phyloP scores from a whole-genome alignment of 257 asterid species.

The Jacaranda mimosifolia region DNA sequence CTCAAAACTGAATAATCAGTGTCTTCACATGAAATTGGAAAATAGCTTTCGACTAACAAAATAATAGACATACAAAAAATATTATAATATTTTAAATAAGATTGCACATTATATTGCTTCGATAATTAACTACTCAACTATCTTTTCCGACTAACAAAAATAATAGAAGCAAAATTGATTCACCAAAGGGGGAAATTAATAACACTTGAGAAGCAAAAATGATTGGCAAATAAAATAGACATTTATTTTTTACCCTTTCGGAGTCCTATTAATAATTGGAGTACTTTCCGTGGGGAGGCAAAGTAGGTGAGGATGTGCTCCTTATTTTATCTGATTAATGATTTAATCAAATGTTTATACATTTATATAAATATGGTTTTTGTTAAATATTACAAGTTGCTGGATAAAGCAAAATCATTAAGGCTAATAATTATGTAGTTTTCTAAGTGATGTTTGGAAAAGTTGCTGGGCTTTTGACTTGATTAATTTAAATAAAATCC shows the following conservation, averaged over 20 bases:
- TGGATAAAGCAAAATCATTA: conserved; percentile 39
- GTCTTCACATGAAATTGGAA: no score
- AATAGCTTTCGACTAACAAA: no score
- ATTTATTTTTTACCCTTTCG: conserved; percentile 11
- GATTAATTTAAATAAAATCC: conserved; percentile 36
- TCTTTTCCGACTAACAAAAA: no score
- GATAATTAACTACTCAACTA: no score
- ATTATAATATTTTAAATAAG: no score
- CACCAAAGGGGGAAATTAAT: background rate
- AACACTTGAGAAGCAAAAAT: background rate
- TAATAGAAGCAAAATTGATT: background rate
- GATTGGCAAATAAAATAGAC: conserved; percentile 6
- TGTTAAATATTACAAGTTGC: conserved; percentile 44
- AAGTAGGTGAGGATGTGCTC: conserved; percentile 40
- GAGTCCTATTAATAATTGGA: background rate
- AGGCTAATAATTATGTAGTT: conserved; percentile 29
- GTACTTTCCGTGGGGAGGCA: conserved; percentile 16
- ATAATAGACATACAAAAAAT: no score
- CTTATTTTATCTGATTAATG: conserved; percentile 23
- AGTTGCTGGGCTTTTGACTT: conserved; percentile 42
- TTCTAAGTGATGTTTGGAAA: conserved; percentile 37
- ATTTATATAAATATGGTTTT: conserved; percentile 7
- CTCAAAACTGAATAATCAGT: no score
- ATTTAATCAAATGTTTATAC: conserved; percentile 1
- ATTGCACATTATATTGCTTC: no score